Conservation (phyloP, 768 basidiomycete genomes). For the Lactarius tabidus region DNA sequence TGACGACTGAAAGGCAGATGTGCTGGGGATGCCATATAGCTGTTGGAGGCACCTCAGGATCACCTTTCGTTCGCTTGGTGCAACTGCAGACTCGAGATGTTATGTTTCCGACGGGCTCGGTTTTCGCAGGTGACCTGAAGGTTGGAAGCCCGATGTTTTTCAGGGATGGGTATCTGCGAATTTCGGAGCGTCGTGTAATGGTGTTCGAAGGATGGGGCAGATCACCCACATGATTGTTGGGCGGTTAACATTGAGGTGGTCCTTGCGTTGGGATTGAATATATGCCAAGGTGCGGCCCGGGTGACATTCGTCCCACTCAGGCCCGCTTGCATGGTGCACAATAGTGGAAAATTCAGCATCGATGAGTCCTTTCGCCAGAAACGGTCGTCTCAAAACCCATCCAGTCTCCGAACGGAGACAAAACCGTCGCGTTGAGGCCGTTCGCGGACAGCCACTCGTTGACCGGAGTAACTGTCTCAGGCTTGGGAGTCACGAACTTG, state of each 20-base stretch:
- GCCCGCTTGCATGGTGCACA: constrained; percentile 21
- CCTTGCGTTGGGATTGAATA: constrained; percentile 25
- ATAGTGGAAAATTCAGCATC: constrained; percentile 23
- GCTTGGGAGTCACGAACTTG: constrained; percentile 23
- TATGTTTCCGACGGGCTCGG: neutral
- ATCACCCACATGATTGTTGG: constrained; percentile 24
- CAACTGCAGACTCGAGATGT: neutral
- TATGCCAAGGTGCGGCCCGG: constrained; percentile 27
- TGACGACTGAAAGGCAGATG: constrained; percentile 19
- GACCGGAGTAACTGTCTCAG: constrained; percentile 18
- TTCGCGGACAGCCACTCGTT: constrained; percentile 21
- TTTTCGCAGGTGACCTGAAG: neutral
- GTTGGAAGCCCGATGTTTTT: neutral
- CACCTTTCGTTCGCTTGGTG: neutral
- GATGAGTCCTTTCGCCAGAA: constrained; percentile 22
- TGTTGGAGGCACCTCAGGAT: constrained; percentile 24
- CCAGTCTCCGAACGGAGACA: constrained; percentile 27
- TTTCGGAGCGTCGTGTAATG: no score
- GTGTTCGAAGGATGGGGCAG: neutral
- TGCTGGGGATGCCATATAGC: constrained; percentile 27
- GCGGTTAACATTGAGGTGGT: constrained; percentile 25
- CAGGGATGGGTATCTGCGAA: neutral
- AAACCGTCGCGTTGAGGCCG: constrained; percentile 11
- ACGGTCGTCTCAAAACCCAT: constrained; percentile 22
- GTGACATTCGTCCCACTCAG: constrained; percentile 19